Conservation (phyloP, 805 yeast genomes). For the Middelhovenomyces tepae region DNA sequence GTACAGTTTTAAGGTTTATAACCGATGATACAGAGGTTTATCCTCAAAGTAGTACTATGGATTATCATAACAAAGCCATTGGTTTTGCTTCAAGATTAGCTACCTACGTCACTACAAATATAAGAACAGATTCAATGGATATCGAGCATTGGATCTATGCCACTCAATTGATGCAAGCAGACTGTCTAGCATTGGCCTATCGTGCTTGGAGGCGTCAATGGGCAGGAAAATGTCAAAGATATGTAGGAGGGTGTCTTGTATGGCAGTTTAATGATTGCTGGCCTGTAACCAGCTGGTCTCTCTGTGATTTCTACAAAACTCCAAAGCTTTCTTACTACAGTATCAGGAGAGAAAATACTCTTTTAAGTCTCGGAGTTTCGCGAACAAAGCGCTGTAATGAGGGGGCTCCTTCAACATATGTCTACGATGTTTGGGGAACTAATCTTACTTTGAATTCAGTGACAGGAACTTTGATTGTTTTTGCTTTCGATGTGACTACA, state of each 20-base stretch:
- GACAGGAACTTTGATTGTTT: conserved; percentile 23
- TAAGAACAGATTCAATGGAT: conserved; percentile 29
- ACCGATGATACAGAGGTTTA: conserved; percentile 32
- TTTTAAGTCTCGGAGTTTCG: conserved; percentile 30
- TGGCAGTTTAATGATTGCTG: conserved; percentile 51
- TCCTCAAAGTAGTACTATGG: conserved; percentile 38
- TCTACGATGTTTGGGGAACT: conserved; percentile 36
- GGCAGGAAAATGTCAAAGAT: conserved; percentile 30
- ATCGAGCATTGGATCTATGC: conserved; percentile 39
- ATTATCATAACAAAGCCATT: conserved; percentile 41
- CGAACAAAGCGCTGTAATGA: conserved; percentile 26
- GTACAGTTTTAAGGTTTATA: conserved; percentile 32
- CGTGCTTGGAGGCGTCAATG: conserved; percentile 41
- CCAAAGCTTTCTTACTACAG: conserved; percentile 43
- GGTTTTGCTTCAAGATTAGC: conserved; percentile 41
- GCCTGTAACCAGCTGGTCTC: conserved; percentile 46
- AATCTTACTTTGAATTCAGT: conserved; percentile 24
- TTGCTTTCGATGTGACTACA: conserved; percentile 26
- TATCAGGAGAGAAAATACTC: conserved; percentile 35
- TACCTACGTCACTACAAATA: conserved; percentile 38
- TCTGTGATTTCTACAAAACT: conserved; percentile 34
- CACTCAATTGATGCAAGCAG: conserved; percentile 46
- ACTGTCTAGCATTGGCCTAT: conserved; percentile 40
- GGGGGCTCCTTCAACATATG: conserved; percentile 19
- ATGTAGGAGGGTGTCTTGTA: conserved; percentile 39